phyloP scores from a whole-genome alignment of 2,329 filamentous ascomycete genomes.

The Paracoccidioides lutzii region DNA sequence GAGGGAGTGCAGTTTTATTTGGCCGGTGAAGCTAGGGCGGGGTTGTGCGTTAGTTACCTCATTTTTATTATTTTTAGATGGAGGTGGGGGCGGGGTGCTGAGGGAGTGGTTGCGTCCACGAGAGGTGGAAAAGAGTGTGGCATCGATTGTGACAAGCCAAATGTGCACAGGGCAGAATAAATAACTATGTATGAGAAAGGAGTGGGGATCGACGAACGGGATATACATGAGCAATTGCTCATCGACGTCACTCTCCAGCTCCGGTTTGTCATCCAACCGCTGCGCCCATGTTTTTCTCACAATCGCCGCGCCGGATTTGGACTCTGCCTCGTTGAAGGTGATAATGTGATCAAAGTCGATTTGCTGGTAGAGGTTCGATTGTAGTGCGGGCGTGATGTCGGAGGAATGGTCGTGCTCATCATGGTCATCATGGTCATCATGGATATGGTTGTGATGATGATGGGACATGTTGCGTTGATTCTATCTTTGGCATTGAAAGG shows the following conservation, averaged over 20 bases:
- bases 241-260: constrained; percentile 75
- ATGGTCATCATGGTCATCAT: constrained; percentile 40
- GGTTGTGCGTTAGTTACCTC: not conserved
- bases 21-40: constrained; percentile 64
- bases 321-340: constrained; percentile 67
- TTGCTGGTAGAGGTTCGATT: constrained; percentile 81
- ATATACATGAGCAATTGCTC: constrained; percentile 89
- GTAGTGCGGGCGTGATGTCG: constrained; percentile 81
- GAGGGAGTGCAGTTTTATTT: constrained; percentile 84
- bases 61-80: not conserved
- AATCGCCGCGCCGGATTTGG: constrained; percentile 57
- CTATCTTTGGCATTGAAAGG: not conserved
- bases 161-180: too few relatives aligned
- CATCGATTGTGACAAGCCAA: too few relatives aligned
- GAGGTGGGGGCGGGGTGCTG: not conserved
- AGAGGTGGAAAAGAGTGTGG: not conserved
- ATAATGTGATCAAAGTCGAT: constrained; percentile 77
- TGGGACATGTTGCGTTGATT: constrained; percentile 22
- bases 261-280: constrained; percentile 55
- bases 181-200: not conserved
- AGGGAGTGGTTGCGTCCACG: too few relatives aligned
- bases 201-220: constrained; percentile 47
- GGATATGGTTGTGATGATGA: constrained; percentile 26
- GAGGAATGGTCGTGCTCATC: constrained; percentile 74
- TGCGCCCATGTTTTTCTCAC: constrained; percentile 88